phyloP scores from a whole-genome alignment of 306 rosid species.

The Carpinus viminea region DNA sequence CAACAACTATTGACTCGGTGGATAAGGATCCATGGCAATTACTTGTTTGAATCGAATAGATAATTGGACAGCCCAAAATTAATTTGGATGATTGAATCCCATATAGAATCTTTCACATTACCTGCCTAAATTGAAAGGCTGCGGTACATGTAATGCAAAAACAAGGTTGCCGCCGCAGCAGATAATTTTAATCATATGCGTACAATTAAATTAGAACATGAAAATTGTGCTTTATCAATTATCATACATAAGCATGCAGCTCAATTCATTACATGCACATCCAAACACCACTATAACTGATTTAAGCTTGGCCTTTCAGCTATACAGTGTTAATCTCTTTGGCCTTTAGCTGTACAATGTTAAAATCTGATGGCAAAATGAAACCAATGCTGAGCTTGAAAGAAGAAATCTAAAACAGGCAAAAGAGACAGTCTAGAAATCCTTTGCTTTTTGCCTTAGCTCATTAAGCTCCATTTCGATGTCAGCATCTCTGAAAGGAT shows the following conservation, averaged over 20 bases:
- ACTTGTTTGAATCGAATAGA: too few relatives aligned
- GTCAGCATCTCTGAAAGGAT: conserved; percentile 50
- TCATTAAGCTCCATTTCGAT: conserved; percentile 62
- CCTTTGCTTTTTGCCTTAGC: conserved; percentile 50
- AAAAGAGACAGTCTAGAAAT: conserved; percentile 23
- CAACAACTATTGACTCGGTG: too few relatives aligned
- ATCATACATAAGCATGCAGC: conserved; percentile 22
- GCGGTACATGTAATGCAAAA: conserved; percentile 19
- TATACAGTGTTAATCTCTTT: conserved; percentile 41
- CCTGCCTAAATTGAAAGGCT: not conserved
- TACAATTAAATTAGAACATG: not conserved
- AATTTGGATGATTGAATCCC: too few relatives aligned
- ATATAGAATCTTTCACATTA: too few relatives aligned
- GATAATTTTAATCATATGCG: not conserved
- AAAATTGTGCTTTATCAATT: not conserved
- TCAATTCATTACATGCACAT: conserved; percentile 3
- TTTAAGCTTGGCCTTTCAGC: conserved; percentile 33
- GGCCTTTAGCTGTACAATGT: conserved; percentile 34
- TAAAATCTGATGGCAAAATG: conserved; percentile 14
- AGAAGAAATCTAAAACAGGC: conserved; percentile 6
- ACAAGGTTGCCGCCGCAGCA: conserved; percentile 4
- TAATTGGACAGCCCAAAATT: too few relatives aligned
- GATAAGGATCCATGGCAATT: too few relatives aligned
- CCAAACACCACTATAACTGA: conserved; percentile 3
- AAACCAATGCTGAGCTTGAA: conserved; percentile 23